These are phyloP conservation scores for Diaporthe sp. DNA, from an alignment of 2,329 filamentous ascomycete genomes.

Conservation along the genomic window DNA sequence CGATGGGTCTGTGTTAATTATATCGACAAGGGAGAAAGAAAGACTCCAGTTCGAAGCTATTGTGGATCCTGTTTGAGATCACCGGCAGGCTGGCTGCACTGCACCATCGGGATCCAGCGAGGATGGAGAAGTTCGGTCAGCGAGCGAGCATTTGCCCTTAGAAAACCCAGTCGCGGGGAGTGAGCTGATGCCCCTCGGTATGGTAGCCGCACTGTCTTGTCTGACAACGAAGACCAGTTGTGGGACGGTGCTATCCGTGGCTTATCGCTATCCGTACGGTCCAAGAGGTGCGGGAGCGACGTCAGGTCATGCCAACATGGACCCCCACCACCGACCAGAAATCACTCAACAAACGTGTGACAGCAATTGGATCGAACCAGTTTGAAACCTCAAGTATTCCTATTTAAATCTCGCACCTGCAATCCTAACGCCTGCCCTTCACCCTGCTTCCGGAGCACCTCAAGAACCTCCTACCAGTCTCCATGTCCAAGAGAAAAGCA, in stretches of 20 bases:
- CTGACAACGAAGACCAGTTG: not conserved
- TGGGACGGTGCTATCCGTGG: constrained; percentile 7
- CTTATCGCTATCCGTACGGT: constrained; percentile 14
- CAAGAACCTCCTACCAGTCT: not conserved
- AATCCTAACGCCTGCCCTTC: not conserved
- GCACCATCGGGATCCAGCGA: constrained; percentile 15
- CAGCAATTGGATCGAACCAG: constrained; percentile 23
- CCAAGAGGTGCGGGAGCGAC: constrained; percentile 14
- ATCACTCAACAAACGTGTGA: constrained; percentile 35
- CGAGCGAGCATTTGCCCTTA: constrained; percentile 27
- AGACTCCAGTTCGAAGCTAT: constrained; percentile 1
- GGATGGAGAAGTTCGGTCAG: constrained; percentile 5
- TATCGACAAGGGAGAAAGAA: not conserved
- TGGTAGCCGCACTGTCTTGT: not conserved
- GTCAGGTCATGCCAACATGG: constrained; percentile 29
- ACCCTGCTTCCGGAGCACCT: not conserved
- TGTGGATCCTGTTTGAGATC: not conserved
- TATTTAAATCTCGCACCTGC: constrained; percentile 33
- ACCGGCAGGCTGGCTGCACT: not conserved
- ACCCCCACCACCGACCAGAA: constrained; percentile 34
- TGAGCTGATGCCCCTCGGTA: constrained; percentile 31
- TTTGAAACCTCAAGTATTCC: constrained; percentile 14
- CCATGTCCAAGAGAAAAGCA: constrained; percentile 36
- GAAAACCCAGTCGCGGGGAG: constrained; percentile 19
- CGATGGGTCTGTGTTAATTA: not conserved